Conservation (phyloP, 345 rosid species). For the Eucalyptus albens region DNA sequence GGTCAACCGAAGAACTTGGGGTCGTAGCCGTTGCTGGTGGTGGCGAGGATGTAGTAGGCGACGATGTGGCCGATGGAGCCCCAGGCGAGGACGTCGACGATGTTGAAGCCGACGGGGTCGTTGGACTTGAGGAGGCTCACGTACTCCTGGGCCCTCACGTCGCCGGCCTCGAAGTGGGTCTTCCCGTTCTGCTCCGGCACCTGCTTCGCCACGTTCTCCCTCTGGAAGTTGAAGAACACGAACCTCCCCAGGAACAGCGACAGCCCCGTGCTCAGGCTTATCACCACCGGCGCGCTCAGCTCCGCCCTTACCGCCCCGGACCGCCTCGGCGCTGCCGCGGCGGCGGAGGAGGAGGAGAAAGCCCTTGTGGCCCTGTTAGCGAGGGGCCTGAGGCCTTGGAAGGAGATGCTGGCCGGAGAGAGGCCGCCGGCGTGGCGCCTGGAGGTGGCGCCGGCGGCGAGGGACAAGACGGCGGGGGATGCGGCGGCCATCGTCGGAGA, state of each 20-base stretch:
- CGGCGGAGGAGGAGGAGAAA: conserved; percentile 2
- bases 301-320: conserved; percentile 69
- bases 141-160: conserved; percentile 85
- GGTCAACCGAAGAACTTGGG: conserved; percentile 52
- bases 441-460: conserved; percentile 12
- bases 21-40: conserved; percentile 89
- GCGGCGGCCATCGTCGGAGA: conserved; percentile 2
- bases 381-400: conserved; percentile 31
- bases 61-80: conserved; percentile 96
- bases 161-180: conserved; percentile 95
- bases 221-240: conserved; percentile 98
- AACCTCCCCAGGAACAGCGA: conserved; percentile 92
- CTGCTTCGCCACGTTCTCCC: conserved; percentile 94
- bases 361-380: conserved; percentile 6
- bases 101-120: conserved; percentile 92
- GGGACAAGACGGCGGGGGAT: not conserved
- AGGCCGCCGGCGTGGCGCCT: conserved; percentile 2
- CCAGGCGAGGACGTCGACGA: conserved; percentile 98
- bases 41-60: conserved; percentile 96
- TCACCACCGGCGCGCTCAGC: conserved; percentile 62
- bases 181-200: conserved; percentile 96
- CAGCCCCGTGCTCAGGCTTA: conserved; percentile 93
- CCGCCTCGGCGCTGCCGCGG: not conserved
- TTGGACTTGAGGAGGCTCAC: conserved; percentile 88
- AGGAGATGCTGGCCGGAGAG: conserved; percentile 29